phyloP scores from a whole-genome alignment of 306 rosid genomes.

The Fragaria ananassa region DNA sequence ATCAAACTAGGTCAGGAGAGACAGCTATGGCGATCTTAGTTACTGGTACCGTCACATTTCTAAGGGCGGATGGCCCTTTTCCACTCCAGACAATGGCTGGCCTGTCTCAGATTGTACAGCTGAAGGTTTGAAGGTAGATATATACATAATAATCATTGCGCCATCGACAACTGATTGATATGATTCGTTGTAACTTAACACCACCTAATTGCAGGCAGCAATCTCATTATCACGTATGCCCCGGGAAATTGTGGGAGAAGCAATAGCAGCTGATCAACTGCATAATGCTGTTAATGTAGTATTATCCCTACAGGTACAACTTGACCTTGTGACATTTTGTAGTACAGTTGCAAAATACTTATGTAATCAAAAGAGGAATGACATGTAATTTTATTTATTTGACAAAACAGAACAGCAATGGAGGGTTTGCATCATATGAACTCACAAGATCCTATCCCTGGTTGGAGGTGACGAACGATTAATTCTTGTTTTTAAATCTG shows the following conservation, averaged over 20 bases:
- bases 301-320: slow-evolving; percentile 63
- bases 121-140: slow-evolving; percentile 63
- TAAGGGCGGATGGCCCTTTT: slow-evolving; percentile 82
- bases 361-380: neutral
- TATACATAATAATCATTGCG: neutral
- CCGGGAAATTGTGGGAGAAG: slow-evolving; percentile 44
- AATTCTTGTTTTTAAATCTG: neutral
- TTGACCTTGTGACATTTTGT: neutral
- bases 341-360: neutral
- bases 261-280: slow-evolving; percentile 31
- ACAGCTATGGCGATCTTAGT: slow-evolving; percentile 39
- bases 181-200: neutral
- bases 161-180: neutral
- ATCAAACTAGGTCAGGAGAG: slow-evolving; percentile 32
- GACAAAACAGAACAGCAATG: slow-evolving; percentile 48
- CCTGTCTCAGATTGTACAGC: slow-evolving; percentile 66
- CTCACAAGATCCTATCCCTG: slow-evolving; percentile 74
- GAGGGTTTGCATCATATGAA: slow-evolving; percentile 84
- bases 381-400: neutral
- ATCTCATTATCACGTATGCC: slow-evolving; percentile 57
- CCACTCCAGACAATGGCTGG: slow-evolving; percentile 74
- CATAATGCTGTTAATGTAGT: slow-evolving; percentile 53
- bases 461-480: slow-evolving; percentile 50
- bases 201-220: slow-evolving; percentile 37
- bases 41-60: slow-evolving; percentile 58